phyloP scores from a whole-genome alignment of 2,329 filamentous ascomycete species.

The Fusarium scirpi region DNA sequence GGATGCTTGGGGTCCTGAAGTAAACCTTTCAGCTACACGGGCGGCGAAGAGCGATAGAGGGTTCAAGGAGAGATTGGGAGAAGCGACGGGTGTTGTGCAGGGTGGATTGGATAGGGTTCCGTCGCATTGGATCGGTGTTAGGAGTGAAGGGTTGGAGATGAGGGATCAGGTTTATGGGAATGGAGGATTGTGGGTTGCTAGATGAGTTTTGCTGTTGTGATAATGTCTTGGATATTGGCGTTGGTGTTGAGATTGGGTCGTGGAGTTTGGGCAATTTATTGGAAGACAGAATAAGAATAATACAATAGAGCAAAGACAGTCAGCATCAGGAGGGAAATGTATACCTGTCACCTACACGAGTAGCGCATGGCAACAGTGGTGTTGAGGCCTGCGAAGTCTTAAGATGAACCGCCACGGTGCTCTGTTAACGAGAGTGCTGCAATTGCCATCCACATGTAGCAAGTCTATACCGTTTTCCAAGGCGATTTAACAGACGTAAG shows the following conservation, averaged over 20 bases:
- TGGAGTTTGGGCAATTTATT: background rate
- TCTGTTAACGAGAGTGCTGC: too few species aligned
- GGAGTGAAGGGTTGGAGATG: conserved; percentile 60
- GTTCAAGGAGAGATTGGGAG: conserved; percentile 60
- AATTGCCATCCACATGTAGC: too few species aligned
- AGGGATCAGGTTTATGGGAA: conserved; percentile 63
- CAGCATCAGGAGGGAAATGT: background rate
- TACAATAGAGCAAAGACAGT: background rate
- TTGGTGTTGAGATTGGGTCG: background rate
- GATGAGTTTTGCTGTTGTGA: conserved; percentile 28
- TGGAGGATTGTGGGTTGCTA: conserved; percentile 62
- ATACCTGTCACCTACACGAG: too few species aligned
- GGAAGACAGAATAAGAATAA: background rate
- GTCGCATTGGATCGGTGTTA: conserved; percentile 68
- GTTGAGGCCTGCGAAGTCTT: too few species aligned
- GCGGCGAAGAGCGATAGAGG: conserved; percentile 57
- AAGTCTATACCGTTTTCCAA: too few species aligned
- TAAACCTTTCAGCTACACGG: conserved; percentile 54
- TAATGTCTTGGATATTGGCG: background rate
- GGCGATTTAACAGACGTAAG: too few species aligned
- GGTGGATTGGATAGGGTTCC: conserved; percentile 69
- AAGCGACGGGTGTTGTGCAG: conserved; percentile 63
- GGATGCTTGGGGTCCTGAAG: conserved; percentile 58
- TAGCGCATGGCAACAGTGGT: too few species aligned
- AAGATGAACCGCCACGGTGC: too few species aligned